phyloP scores from a whole-genome alignment of 768 basidiomycete species.

The Russula lepida region DNA sequence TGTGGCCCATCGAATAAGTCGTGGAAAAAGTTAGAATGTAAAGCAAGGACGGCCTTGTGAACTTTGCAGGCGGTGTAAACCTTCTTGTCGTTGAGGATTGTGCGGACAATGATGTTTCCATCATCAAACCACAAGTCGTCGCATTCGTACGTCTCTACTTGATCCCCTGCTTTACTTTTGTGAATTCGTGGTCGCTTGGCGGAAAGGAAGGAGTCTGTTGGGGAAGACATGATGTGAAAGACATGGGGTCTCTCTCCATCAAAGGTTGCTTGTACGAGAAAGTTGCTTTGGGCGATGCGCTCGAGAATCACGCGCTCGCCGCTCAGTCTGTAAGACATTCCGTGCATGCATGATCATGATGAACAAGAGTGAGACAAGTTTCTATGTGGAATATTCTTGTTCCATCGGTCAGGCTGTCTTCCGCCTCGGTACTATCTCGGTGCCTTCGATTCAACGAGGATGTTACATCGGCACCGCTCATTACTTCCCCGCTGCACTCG shows the following conservation, averaged over 20 bases:
- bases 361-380: no score
- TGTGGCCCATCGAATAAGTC: constrained; percentile 14
- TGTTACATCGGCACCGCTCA: constrained; percentile 25
- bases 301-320: neutral
- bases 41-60: constrained; percentile 17
- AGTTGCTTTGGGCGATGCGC: no score
- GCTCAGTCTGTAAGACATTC: neutral
- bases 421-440: constrained; percentile 6
- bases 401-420: no score
- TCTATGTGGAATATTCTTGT: no score
- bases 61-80: constrained; percentile 12
- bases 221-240: constrained; percentile 7
- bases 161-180: constrained; percentile 1
- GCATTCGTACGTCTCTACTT: constrained; percentile 9
- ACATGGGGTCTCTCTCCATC: neutral
- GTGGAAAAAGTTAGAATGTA: constrained; percentile 12
- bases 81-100: neutral
- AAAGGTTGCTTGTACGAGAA: neutral
- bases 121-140: constrained; percentile 19
- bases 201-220: constrained; percentile 9
- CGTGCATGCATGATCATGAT: no score
- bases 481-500: constrained; percentile 29
- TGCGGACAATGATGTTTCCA: constrained; percentile 18
- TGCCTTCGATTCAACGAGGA: neutral
- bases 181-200: constrained; percentile 4